These are phyloP conservation scores for Penicillium frequentans DNA, from an alignment of 2,329 filamentous ascomycete genomes.

Conservation along the genomic window DNA sequence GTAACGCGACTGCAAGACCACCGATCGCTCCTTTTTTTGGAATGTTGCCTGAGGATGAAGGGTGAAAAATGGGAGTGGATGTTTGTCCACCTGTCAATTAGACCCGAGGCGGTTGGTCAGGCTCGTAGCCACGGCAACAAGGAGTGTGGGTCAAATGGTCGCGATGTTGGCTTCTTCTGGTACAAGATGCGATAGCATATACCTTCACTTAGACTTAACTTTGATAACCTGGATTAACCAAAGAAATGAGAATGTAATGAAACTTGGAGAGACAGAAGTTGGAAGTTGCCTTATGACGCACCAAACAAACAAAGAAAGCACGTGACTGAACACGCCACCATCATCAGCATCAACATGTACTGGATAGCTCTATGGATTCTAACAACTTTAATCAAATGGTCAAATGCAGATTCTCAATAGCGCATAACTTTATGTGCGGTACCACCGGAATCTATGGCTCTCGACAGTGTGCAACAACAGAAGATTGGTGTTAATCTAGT, in stretches of 20 bases:
- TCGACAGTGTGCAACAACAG: too few species aligned
- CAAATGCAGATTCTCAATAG: too few species aligned
- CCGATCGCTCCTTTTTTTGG: constrained; percentile 20
- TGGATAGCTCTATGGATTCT: neutral
- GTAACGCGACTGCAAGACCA: constrained; percentile 9
- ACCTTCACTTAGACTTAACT: neutral
- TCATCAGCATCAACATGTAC: neutral
- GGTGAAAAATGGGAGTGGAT: constrained; percentile 11
- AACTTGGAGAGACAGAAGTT: neutral
- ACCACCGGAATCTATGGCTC: too few species aligned
- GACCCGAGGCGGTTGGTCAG: constrained; percentile 16
- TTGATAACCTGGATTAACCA: neutral
- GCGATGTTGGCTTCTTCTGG: neutral
- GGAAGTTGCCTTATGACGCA: constrained; percentile 13
- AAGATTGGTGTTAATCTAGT: too few species aligned
- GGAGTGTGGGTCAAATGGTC: constrained; percentile 15
- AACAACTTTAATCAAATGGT: too few species aligned
- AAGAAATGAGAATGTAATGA: neutral
- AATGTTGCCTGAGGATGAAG: constrained; percentile 12
- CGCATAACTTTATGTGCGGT: too few species aligned
- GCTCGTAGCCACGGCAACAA: constrained; percentile 43
- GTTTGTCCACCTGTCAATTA: constrained; percentile 23
- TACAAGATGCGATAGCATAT: neutral
- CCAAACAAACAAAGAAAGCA: constrained; percentile 11
- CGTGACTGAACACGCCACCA: constrained; percentile 10